Conservation (phyloP, 2,329 filamentous ascomycete species). For the Alternaria metachromatica region DNA sequence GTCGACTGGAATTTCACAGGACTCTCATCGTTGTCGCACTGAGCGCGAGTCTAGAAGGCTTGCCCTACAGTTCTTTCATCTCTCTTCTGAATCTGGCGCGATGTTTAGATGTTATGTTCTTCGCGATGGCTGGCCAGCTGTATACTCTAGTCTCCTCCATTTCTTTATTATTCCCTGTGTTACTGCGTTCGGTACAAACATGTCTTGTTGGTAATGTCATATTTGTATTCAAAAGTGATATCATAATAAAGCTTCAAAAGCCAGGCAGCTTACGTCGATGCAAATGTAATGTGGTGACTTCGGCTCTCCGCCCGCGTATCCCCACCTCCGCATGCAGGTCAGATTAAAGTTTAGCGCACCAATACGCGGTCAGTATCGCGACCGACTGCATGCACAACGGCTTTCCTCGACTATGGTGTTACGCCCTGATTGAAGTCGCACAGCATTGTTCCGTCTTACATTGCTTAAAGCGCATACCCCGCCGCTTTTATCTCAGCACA, state of each 20-base stretch:
- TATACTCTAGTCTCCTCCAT: too few species aligned
- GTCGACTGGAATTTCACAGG: neutral
- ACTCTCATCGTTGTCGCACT: neutral
- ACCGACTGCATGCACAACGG: neutral
- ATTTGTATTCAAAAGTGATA: too few species aligned
- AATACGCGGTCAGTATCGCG: neutral
- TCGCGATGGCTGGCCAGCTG: neutral
- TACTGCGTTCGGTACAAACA: too few species aligned
- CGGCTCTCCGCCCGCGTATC: conserved; percentile 18
- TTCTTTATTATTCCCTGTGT: too few species aligned
- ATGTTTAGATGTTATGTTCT: neutral
- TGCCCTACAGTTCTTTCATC: neutral
- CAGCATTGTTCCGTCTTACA: neutral
- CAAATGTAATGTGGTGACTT: neutral
- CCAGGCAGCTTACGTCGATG: neutral
- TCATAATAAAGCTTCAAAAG: fast-evolving
- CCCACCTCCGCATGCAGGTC: neutral
- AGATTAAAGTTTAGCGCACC: neutral
- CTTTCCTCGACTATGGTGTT: neutral
- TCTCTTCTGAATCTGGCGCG: neutral
- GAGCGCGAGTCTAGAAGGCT: neutral
- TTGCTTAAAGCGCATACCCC: neutral
- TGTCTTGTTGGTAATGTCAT: too few species aligned
- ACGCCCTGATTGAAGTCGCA: neutral
- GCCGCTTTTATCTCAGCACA: neutral